Evolutionary conservation across 768 basidiomycete species (phyloP).

Genomic region (Podaxis sp.): DNA sequence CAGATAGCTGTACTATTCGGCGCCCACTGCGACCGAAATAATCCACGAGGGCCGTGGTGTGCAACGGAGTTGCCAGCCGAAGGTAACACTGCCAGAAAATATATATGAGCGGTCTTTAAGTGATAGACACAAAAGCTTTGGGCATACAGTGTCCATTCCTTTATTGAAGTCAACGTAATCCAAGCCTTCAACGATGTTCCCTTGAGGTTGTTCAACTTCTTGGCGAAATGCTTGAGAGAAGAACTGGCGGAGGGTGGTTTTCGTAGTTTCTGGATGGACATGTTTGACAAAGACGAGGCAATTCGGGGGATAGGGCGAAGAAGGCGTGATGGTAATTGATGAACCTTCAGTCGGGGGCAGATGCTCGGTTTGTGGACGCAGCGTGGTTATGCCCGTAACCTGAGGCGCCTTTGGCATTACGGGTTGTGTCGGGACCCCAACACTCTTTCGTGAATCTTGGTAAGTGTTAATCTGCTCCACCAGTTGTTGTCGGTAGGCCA

Average conservation of each 20-base stretch:
- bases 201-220: neutral
- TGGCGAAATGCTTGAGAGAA: conserved; percentile 45
- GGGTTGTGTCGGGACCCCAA: neutral
- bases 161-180: conserved; percentile 84
- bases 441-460: conserved; percentile 25
- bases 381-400: neutral
- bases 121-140: neutral
- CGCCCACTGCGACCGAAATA: conserved; percentile 38
- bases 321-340: conserved; percentile 17
- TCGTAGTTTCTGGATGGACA: conserved; percentile 75
- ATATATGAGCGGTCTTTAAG: neutral
- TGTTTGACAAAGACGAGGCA: conserved; percentile 74
- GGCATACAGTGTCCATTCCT: conserved; percentile 68
- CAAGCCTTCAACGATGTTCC: conserved; percentile 36
- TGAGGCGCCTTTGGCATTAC: neutral
- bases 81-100: conserved; percentile 63
- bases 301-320: conserved; percentile 54
- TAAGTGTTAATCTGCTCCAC: conserved; percentile 43
- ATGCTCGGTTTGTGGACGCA: neutral
- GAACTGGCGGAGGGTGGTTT: conserved; percentile 69
- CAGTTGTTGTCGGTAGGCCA: conserved; percentile 57
- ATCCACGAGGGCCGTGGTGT: conserved; percentile 43
- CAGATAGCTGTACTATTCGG: conserved; percentile 41
- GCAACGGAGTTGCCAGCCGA: conserved; percentile 55
- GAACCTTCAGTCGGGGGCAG: neutral